Percentiles rank a stretch among this genome's conserved stretches.
phyloP scores from a whole-genome alignment of 257 asterid species.

The Catharanthus roseus region DNA sequence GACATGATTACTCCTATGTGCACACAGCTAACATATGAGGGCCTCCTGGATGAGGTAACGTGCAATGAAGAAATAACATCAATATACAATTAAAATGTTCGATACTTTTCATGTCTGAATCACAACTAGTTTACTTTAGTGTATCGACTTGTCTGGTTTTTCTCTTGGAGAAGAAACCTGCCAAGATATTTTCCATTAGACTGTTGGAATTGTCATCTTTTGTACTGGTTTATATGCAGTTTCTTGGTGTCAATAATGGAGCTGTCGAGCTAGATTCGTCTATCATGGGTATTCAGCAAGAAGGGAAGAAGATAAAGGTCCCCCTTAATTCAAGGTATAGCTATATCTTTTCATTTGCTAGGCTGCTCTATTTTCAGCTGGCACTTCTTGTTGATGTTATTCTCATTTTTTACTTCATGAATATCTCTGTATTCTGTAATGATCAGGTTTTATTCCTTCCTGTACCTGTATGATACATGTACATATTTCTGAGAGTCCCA shows the following conservation, averaged over 20 bases:
- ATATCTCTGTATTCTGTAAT: not conserved
- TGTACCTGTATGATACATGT: not conserved
- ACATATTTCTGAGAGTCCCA: not conserved
- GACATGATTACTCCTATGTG: slow-evolving; percentile 99
- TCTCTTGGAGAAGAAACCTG: not conserved
- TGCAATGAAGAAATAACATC: not conserved
- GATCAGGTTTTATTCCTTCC: not conserved
- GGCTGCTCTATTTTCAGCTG: not conserved
- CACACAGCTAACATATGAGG: slow-evolving; percentile 87
- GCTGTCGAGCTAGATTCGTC: slow-evolving; percentile 87
- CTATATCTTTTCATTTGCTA: slow-evolving; percentile 4
- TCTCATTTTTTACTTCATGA: not conserved
- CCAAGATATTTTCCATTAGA: not conserved
- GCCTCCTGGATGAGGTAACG: slow-evolving; percentile 84
- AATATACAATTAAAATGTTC: not conserved
- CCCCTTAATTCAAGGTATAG: slow-evolving; percentile 89
- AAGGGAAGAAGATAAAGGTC: slow-evolving; percentile 81
- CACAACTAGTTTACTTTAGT: not conserved
- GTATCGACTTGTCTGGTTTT: not conserved
- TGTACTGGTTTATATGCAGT: slow-evolving; percentile 63
- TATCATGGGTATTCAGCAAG: slow-evolving; percentile 86
- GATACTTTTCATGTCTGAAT: not conserved
- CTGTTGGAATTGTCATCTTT: slow-evolving; percentile 26
- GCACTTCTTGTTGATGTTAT: not conserved
- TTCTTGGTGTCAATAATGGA: slow-evolving; percentile 84